Evolutionary conservation across 352 stramenopile species (phyloP).

Genomic region (Detonula confervacea): DNA sequence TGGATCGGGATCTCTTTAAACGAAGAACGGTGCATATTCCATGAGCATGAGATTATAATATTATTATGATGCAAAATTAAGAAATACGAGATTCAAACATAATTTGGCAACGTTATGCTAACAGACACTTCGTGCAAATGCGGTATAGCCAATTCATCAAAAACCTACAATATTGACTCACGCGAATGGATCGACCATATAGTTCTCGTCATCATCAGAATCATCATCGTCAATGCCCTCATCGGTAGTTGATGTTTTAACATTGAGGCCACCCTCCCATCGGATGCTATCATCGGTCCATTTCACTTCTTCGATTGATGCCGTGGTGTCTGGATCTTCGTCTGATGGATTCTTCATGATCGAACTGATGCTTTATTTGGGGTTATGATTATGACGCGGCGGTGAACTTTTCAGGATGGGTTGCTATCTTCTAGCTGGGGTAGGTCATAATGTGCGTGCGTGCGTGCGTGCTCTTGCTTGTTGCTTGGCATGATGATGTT

Average conservation of each 20-base stretch:
- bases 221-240: slow-evolving; percentile 33
- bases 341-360: neutral
- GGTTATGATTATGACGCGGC: no score
- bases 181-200: slow-evolving; percentile 56
- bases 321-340: neutral
- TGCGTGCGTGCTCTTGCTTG: no score
- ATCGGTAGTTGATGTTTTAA: slow-evolving; percentile 9
- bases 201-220: slow-evolving; percentile 45
- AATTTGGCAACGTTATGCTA: no score
- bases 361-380: neutral
- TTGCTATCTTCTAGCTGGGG: no score
- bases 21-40: neutral
- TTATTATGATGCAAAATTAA: no score
- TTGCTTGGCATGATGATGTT: no score
- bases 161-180: neutral
- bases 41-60: neutral
- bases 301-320: slow-evolving; percentile 46
- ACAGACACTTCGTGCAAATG: no score
- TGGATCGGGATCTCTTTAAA: slow-evolving; percentile 65
- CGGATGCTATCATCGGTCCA: slow-evolving; percentile 73
- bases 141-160: slow-evolving; percentile 2
- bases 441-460: no score
- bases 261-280: slow-evolving; percentile 55
- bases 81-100: no score
- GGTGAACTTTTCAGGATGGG: no score